Evolutionary conservation across 805 yeast genomes (phyloP).

Genomic region (Brettanomyces nanus): DNA sequence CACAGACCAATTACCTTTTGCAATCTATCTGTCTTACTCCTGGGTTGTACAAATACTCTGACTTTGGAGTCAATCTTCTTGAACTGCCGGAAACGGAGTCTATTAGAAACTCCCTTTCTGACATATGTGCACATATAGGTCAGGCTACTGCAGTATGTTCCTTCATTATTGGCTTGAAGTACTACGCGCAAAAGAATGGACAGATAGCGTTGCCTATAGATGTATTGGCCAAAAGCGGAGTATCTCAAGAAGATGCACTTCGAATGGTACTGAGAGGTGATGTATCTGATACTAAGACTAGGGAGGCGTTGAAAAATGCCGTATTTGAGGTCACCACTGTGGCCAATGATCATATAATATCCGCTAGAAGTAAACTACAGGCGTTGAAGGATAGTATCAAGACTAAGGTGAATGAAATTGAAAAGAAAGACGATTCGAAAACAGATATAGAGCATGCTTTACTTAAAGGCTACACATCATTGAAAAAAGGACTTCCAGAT

Average conservation of each 20-base stretch:
- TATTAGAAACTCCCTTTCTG: slow-evolving; percentile 33
- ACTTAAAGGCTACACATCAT: slow-evolving; percentile 14
- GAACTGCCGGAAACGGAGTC: slow-evolving; percentile 33
- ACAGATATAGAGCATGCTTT: slow-evolving; percentile 2
- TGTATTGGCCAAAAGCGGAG: slow-evolving; percentile 38
- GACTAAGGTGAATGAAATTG: slow-evolving; percentile 16
- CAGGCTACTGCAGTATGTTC: slow-evolving; percentile 71
- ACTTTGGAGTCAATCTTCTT: slow-evolving; percentile 33
- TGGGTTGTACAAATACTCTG: slow-evolving; percentile 42
- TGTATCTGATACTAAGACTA: slow-evolving; percentile 19
- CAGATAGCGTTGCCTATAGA: slow-evolving; percentile 58
- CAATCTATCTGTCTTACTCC: slow-evolving; percentile 55
- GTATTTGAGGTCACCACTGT: slow-evolving; percentile 62
- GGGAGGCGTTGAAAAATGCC: slow-evolving; percentile 40
- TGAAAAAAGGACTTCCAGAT: slow-evolving; percentile 49
- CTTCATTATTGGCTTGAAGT: slow-evolving; percentile 50
- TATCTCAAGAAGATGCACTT: slow-evolving; percentile 60
- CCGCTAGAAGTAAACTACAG: slow-evolving; percentile 52
- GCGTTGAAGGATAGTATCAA: slow-evolving; percentile 31
- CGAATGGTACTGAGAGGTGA: slow-evolving; percentile 37
- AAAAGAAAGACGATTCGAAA: slow-evolving; percentile 7
- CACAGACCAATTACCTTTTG: slow-evolving; percentile 63
- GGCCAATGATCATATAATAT: slow-evolving; percentile 73
- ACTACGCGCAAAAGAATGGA: slow-evolving; percentile 42
- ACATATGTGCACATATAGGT: slow-evolving; percentile 72